Evolutionary conservation across 2,329 filamentous ascomycete species (phyloP).

Genomic region (Trichoderma afroharzianum): DNA sequence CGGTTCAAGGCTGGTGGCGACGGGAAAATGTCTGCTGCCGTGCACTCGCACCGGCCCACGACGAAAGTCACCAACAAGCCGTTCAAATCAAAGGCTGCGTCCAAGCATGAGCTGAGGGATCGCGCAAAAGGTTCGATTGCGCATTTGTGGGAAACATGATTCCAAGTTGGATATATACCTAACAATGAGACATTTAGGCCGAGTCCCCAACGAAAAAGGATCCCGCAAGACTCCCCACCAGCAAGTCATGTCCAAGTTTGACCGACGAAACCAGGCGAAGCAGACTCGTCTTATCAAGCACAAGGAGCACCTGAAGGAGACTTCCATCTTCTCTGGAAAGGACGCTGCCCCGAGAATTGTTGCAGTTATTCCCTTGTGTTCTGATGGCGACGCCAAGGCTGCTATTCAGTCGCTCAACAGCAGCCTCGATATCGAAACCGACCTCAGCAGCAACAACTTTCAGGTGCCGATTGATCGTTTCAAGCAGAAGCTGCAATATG

Average conservation of each 20-base stretch:
- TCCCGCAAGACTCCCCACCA: conserved; percentile 87
- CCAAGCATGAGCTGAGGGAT: conserved; percentile 83
- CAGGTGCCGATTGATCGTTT: conserved; percentile 80
- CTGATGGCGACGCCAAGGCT: conserved; percentile 62
- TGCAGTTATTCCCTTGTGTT: conserved; percentile 79
- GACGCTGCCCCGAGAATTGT: conserved; percentile 86
- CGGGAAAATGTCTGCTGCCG: conserved; percentile 70
- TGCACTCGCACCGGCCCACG: conserved; percentile 87
- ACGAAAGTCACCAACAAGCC: conserved; percentile 85
- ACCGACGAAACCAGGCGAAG: conserved; percentile 90
- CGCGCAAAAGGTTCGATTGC: conserved; percentile 66
- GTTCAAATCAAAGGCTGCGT: conserved; percentile 89
- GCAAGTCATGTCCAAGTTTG: conserved; percentile 95
- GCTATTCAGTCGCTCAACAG: conserved; percentile 69
- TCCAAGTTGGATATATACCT: background rate
- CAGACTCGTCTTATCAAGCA: conserved; percentile 83
- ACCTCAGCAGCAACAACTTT: conserved; percentile 56
- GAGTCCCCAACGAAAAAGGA: conserved; percentile 69
- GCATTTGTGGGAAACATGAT: background rate
- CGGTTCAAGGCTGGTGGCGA: conserved; percentile 80
- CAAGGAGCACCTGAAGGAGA: conserved; percentile 74
- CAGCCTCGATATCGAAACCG: conserved; percentile 73
- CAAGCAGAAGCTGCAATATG: conserved; percentile 89
- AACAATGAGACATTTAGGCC: conserved; percentile 52
- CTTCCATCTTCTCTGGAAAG: conserved; percentile 77